Base-by-base conservation (phyloP, 345 rosid genomes). In the Populus pruinosa region DNA sequence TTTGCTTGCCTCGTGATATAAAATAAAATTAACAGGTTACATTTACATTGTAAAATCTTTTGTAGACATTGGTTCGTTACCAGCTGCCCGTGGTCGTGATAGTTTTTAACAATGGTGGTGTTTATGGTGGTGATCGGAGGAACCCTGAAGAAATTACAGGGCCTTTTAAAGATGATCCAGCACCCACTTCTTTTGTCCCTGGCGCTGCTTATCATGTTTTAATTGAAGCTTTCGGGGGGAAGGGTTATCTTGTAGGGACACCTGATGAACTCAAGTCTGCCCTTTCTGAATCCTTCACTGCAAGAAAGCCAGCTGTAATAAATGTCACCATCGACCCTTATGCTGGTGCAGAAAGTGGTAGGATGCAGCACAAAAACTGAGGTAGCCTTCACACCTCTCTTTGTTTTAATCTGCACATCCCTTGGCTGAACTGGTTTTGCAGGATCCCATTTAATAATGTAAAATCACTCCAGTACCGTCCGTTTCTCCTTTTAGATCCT, bases 91-190 rank as follows among this genome's bases (percentile, higher is more conserved):
- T 96, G 78, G 89, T 91, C 69, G 91, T 96, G 76, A 92, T 96
- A 64, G 99, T 96, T 67, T 96, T 96, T 77, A 96, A 96, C 89
- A 96, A 96, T 69, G 99, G 98, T 16, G 99, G 99, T 68, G 98
- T 96, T 8, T 96, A 96, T 78, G 98, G 99, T 6, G 97, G 99
- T 80, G 99, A 96, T 16, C 79, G 98, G 65, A 93, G 99, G 86
- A 86, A 82, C 83, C 86, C 92, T 2, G 97, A 96, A 80, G 98
- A 93, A 87, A 82, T 93, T 73, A 70, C 83, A 0, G 99, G 98
- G 63, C 98, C 98, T 63, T 69, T 85, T 76, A 92, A 87, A 88
- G 95, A 90, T 36, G 99, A 93, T 74, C 99, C 99, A 16, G 98
- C 99, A 35, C 98, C 98, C 44, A 96, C 99, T 53, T 96, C 99